Evolutionary conservation across 2,329 filamentous ascomycete species (phyloP).

Genomic region (Immersiporthe knoxdaviesiana): DNA sequence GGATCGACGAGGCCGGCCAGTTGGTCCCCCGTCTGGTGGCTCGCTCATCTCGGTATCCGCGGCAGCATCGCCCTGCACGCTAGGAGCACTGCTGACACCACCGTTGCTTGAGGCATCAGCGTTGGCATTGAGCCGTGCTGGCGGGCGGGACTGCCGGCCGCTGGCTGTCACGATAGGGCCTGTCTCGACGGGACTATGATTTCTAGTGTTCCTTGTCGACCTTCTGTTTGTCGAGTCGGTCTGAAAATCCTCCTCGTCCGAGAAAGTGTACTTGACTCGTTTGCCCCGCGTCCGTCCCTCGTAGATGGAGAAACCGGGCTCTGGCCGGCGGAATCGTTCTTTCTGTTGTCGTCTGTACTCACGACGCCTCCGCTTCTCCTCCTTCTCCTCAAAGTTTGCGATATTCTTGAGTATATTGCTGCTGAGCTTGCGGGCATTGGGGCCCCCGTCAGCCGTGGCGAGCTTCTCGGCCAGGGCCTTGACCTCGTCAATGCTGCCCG

Average conservation of each 20-base stretch:
- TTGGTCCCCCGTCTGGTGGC: constrained; percentile 43
- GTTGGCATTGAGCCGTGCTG: constrained; percentile 68
- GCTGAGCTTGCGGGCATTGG: constrained; percentile 76
- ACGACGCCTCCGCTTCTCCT: constrained; percentile 93
- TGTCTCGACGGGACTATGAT: constrained; percentile 72
- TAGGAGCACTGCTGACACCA: constrained; percentile 51
- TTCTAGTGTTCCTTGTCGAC: constrained; percentile 74
- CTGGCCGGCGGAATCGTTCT: constrained; percentile 83
- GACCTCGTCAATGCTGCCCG: constrained; percentile 87
- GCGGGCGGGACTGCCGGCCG: constrained; percentile 79
- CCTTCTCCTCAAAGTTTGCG: constrained; percentile 88
- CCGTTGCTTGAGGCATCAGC: constrained; percentile 57
- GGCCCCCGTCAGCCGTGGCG: constrained; percentile 74
- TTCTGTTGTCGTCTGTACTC: constrained; percentile 88
- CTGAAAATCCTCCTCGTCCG: constrained; percentile 76
- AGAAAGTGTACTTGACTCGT: constrained; percentile 94
- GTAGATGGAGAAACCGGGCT: constrained; percentile 89
- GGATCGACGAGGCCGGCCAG: constrained; percentile 54
- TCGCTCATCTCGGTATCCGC: constrained; percentile 40
- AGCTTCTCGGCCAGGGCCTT: constrained; percentile 76
- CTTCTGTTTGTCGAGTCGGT: constrained; percentile 69
- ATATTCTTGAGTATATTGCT: constrained; percentile 79
- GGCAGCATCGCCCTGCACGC: constrained; percentile 48
- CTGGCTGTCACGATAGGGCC: constrained; percentile 75
- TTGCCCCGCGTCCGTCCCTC: constrained; percentile 96